These are phyloP conservation scores for Starmera amethionina DNA, from an alignment of 805 yeast species.

Conservation along the genomic window DNA sequence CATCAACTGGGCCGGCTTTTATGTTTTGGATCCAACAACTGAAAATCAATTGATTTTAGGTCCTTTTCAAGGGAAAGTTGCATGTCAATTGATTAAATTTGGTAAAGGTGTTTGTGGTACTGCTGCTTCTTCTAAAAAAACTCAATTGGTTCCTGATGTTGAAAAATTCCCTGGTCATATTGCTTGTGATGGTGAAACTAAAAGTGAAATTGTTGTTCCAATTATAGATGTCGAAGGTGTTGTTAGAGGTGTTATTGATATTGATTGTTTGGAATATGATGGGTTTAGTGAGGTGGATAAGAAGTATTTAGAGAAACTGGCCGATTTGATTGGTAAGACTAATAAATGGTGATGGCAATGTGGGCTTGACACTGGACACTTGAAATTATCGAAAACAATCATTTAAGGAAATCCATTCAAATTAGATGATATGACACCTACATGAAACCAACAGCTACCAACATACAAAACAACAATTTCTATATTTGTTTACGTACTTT, in stretches of 20 bases:
- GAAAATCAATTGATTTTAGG: slow-evolving; percentile 55
- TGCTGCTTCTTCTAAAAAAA: slow-evolving; percentile 48
- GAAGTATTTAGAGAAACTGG: slow-evolving; percentile 49
- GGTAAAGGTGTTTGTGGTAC: slow-evolving; percentile 92
- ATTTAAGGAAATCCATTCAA: background rate
- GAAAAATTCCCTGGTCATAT: slow-evolving; percentile 82
- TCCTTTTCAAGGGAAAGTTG: slow-evolving; percentile 95
- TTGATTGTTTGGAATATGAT: slow-evolving; percentile 57
- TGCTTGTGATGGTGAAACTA: slow-evolving; percentile 94
- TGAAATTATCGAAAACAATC: no score
- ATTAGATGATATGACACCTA: no score
- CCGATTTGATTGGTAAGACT: slow-evolving; percentile 36
- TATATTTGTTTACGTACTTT: no score
- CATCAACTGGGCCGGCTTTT: slow-evolving; percentile 94
- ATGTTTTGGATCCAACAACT: slow-evolving; percentile 33
- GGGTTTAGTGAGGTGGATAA: slow-evolving; percentile 67
- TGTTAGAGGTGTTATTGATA: slow-evolving; percentile 71
- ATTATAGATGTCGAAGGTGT: slow-evolving; percentile 33
- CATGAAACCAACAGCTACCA: no score
- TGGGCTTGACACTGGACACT: no score
- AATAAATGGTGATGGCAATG: slow-evolving; percentile 49
- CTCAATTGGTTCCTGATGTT: slow-evolving; percentile 77
- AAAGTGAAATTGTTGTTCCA: slow-evolving; percentile 91
- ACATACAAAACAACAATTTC: no score
- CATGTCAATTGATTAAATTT: slow-evolving; percentile 72